Evolutionary conservation across 192 early-diverging fungal genomes (phyloP).

Genomic region (Entomortierella lignicola): DNA sequence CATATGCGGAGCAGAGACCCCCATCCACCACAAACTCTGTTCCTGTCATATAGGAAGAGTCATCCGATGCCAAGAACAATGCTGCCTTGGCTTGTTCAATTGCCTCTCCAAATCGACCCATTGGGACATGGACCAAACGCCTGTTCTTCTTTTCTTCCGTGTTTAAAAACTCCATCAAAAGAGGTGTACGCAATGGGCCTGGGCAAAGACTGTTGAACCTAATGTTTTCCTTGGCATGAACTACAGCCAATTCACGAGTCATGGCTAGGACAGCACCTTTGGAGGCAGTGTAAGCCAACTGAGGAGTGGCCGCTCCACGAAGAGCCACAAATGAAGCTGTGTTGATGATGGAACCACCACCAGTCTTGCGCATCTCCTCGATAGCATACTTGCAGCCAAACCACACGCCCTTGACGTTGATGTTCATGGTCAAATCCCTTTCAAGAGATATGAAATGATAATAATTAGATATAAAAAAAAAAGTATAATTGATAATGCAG

Average conservation of each 20-base stretch:
- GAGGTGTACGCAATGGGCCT: slow-evolving; percentile 81
- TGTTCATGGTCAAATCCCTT: slow-evolving; percentile 77
- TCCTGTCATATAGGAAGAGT: slow-evolving; percentile 81
- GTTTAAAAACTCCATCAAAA: slow-evolving; percentile 87
- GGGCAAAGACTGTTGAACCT: slow-evolving; percentile 87
- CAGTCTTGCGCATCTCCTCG: slow-evolving; percentile 75
- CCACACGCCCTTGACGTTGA: slow-evolving; percentile 93
- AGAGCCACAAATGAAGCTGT: slow-evolving; percentile 85
- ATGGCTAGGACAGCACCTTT: slow-evolving; percentile 88
- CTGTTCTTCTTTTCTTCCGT: slow-evolving; percentile 87
- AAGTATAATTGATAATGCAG: too few relatives aligned
- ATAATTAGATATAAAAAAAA: too few relatives aligned
- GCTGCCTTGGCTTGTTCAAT: slow-evolving; percentile 87
- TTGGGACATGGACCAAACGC: slow-evolving; percentile 82
- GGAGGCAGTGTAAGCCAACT: slow-evolving; percentile 88
- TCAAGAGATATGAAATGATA: neutral
- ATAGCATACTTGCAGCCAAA: slow-evolving; percentile 88
- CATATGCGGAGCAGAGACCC: slow-evolving; percentile 82
- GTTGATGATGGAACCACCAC: slow-evolving; percentile 86
- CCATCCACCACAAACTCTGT: slow-evolving; percentile 88
- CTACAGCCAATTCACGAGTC: slow-evolving; percentile 86
- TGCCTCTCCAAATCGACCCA: slow-evolving; percentile 88
- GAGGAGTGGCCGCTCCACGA: slow-evolving; percentile 85
- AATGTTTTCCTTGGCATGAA: slow-evolving; percentile 90
- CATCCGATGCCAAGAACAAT: slow-evolving; percentile 86